phyloP scores from a whole-genome alignment of 176 grass and related monocot genomes.

The Calamus simplicifolius region DNA sequence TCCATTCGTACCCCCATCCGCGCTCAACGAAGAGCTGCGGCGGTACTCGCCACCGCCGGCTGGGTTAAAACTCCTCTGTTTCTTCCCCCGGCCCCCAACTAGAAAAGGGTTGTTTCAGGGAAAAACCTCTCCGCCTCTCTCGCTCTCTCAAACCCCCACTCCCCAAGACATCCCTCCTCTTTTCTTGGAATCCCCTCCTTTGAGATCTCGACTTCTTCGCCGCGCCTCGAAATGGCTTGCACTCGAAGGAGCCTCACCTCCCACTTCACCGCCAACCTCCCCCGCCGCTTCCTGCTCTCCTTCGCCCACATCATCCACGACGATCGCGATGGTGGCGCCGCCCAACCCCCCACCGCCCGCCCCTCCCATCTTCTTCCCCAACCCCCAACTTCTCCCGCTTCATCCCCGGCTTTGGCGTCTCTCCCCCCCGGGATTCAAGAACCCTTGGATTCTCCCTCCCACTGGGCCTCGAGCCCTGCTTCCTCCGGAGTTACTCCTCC shows the following conservation, averaged over 20 bases:
- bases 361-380: background rate
- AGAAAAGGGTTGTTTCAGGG: too few species aligned
- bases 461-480: conserved; percentile 7
- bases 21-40: too few species aligned
- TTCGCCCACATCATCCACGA: conserved; percentile 9
- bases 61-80: too few species aligned
- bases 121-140: too few species aligned
- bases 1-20: too few species aligned
- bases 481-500: conserved; percentile 15
- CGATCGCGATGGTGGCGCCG: background rate
- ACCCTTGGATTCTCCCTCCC: conserved; percentile 11
- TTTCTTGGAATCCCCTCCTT: too few species aligned
- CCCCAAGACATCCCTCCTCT: too few species aligned
- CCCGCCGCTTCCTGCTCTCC: conserved; percentile 13
- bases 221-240: conserved; percentile 12
- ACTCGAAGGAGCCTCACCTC: conserved; percentile 10
- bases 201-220: background rate
- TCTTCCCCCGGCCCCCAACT: too few species aligned
- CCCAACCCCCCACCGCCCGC: background rate
- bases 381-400: background rate
- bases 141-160: too few species aligned
- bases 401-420: background rate
- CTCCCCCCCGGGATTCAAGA: too few species aligned
- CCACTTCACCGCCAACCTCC: conserved; percentile 1
- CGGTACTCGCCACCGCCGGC: too few species aligned